Evolutionary conservation across 345 rosid genomes (phyloP).

Genomic region (Sonneratia alba): DNA sequence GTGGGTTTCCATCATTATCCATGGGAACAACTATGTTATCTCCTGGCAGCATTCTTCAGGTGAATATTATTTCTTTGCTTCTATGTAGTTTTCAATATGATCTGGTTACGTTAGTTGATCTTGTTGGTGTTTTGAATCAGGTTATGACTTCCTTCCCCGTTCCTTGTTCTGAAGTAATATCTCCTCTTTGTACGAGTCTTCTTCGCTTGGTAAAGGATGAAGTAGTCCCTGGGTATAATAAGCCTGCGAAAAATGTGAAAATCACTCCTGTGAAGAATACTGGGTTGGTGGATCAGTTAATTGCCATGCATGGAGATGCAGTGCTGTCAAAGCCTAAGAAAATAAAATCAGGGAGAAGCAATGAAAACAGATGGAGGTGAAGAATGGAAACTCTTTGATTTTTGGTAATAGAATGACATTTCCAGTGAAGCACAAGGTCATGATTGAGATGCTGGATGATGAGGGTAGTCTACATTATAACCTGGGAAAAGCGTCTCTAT

Average conservation of each 20-base stretch:
- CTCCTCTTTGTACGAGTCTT: slow-evolving; percentile 60
- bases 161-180: slow-evolving; percentile 39
- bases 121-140: slow-evolving; percentile 33
- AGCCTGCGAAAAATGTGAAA: slow-evolving; percentile 14
- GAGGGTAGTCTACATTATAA: slow-evolving; percentile 12
- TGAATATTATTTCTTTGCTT: slow-evolving; percentile 15
- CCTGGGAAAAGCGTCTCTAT: slow-evolving; percentile 8
- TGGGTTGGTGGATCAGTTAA: slow-evolving; percentile 18
- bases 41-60: slow-evolving; percentile 59
- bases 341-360: slow-evolving; percentile 22
- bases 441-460: slow-evolving; percentile 13
- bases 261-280: slow-evolving; percentile 20
- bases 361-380: slow-evolving; percentile 12
- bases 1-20: slow-evolving; percentile 20
- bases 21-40: slow-evolving; percentile 25
- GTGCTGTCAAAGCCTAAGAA: slow-evolving; percentile 23
- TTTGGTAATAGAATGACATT: slow-evolving; percentile 7
- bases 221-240: slow-evolving; percentile 11
- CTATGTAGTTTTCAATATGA: not conserved
- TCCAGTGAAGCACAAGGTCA: slow-evolving; percentile 9
- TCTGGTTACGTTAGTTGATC: slow-evolving; percentile 6
- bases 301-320: slow-evolving; percentile 14
- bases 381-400: slow-evolving; percentile 5
- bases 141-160: slow-evolving; percentile 50
- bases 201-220: slow-evolving; percentile 29